Evolutionary conservation across 1,284 basidiomycete species (phyloP), one percentile per base, ranked within the genome.

Genomic region (Ganoderma multipileum): DNA sequence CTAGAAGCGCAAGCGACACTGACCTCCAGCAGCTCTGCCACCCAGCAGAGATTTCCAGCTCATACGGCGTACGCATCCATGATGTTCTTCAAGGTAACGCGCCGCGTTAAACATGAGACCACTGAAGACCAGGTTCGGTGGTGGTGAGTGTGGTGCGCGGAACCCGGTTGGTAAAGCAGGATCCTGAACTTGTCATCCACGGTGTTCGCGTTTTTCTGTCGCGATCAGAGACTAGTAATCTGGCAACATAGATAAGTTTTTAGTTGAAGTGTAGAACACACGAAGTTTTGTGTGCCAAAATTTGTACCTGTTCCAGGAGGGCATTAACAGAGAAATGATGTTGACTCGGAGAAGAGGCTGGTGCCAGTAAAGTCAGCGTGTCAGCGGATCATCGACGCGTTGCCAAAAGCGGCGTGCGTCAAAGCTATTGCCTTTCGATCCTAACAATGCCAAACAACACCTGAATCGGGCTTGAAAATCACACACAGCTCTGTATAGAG

Each of bases 21-120:
- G 76, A 96, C 96, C 87, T 97, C 96, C 86, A 99, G 99, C 50
- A 99, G 83, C 79, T 99, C 97, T 1, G 96, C 98, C 98, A 99
- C 65, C 99, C 86, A 80, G 99, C 38, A 39, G 36, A 36, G 38
- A 14, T 14, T 5, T 39, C 9, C 38, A 11, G 12, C 7, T 14
- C 38, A 9, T 33, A 3, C 33, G 33, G 33, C 33, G 2, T 11
- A 39, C 38, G 9, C 38, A 11, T 39, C 38, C 38, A 39, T 39
- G 33, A 39, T 5, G 7, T 11, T 14, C 9, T 39, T 99, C 99
- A 57, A 99, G 82, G 95, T 95, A 60, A 97, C 96, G 64, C 88
- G 84, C 28, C 85, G 88, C 3, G 97, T 97, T 3, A 93, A 95
- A 61, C 84, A 81, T 20, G 79, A 65, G 83, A 81, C 67, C 79